Evolutionary conservation across 2,329 filamentous ascomycete species (phyloP).

Genomic region (Sclerotiophoma versabilis): DNA sequence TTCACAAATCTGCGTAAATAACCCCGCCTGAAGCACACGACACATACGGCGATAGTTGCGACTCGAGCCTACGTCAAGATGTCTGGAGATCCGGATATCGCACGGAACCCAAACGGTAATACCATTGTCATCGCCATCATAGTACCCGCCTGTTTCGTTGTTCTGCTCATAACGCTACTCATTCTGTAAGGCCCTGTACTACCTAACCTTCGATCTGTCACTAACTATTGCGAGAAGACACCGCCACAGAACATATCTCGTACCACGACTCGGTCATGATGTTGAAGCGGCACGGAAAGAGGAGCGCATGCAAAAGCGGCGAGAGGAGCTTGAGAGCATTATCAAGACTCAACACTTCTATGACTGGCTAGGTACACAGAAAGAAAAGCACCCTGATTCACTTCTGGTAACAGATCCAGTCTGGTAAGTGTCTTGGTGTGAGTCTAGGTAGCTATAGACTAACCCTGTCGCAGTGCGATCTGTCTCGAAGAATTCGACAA

Average conservation of each 20-base stretch:
- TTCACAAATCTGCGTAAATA: neutral
- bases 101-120: constrained; percentile 12
- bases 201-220: neutral
- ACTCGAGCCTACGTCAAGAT: neutral
- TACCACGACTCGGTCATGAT: constrained; percentile 26
- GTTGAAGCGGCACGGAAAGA: constrained; percentile 25
- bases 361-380: constrained; percentile 42
- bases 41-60: neutral
- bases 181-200: constrained; percentile 31
- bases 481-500: constrained; percentile 47
- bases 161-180: constrained; percentile 41
- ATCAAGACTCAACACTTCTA: constrained; percentile 43
- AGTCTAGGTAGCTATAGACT: neutral
- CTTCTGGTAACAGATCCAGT: constrained; percentile 30
- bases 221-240: constrained; percentile 16
- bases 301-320: constrained; percentile 36
- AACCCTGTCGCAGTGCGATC: constrained; percentile 38
- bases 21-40: neutral
- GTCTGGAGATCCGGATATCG: constrained; percentile 1
- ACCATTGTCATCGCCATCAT: constrained; percentile 41
- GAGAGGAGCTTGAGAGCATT: constrained; percentile 38
- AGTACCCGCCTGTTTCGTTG: constrained; percentile 40
- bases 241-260: constrained; percentile 31
- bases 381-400: constrained; percentile 26
- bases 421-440: constrained; percentile 28